Base-by-base conservation (phyloP, 2,329 filamentous ascomycete genomes). In the Fusarium sp. region DNA sequence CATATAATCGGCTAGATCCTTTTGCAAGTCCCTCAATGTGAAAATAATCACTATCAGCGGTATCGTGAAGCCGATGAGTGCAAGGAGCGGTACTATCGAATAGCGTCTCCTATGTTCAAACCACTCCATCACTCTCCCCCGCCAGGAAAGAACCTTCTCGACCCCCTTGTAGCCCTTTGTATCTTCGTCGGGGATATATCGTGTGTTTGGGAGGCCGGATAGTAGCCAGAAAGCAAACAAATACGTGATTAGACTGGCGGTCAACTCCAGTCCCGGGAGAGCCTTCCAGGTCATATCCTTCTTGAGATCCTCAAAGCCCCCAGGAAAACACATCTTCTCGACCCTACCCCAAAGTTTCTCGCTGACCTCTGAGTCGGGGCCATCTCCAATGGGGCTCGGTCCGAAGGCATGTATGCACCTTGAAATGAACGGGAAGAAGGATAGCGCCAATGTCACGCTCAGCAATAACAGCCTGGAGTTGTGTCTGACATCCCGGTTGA, bases 351-450 rank as follows among this genome's bases (percentile, higher is more conserved):
- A 73, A 7, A 65, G 34, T 6, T 16, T 23, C 0, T 33, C 4
- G 2, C 58, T 60, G 10, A 68, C 68, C n/a, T 68, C 59, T 8
- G 58, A 31, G 20, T 27, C 56, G 2, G 65, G 27, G 0, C 65
- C 55, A 18, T 68, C 34, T 0, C 70, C 72, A 8, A 73, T 68
- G 1, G 50, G 61, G 6, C 60, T 54, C 7, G 51, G 49, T 0
- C 62, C 66, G 36, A 72, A 74, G 2, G 61, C 57, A 38, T 73
- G 65, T 1, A 76, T 66, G 11, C 73, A 74, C 42, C 68, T 65
- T 3, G 71, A 74, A 6, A 76, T 20, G 16, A 76, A 76, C 0
- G 71, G 70, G 23, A 73, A 73, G 29, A 74, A 75, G 1, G 69
- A 74, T 4, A 75, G 13, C 2, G 64, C 57, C 6, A 66, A 40